Evolutionary conservation across 2,329 filamentous ascomycete species (phyloP).

Genomic region (Aspergillus alliaceus): DNA sequence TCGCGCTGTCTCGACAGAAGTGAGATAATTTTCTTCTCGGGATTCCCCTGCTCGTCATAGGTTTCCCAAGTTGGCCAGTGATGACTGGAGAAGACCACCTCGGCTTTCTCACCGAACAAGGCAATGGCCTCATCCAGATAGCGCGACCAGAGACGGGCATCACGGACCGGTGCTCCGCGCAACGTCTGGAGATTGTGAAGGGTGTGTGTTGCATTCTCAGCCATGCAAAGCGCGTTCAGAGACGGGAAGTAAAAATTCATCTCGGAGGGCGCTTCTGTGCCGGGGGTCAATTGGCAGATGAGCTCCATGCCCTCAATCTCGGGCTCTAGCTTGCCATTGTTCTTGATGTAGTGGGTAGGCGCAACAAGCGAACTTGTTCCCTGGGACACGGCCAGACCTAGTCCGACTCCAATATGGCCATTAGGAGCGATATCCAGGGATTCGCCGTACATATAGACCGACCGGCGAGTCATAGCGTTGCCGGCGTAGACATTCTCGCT

Average conservation of each 20-base stretch:
- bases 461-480: conserved; percentile 40
- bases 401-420: conserved; percentile 40
- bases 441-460: conserved; percentile 44
- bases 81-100: conserved; percentile 41
- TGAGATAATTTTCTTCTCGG: conserved; percentile 19
- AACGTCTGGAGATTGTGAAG: conserved; percentile 47
- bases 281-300: conserved; percentile 44
- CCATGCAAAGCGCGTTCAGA: conserved; percentile 37
- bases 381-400: conserved; percentile 32
- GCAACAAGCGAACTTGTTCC: conserved; percentile 36
- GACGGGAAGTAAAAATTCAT: conserved; percentile 45
- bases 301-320: conserved; percentile 39
- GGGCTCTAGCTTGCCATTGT: conserved; percentile 32
- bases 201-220: conserved; percentile 42
- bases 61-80: conserved; percentile 48
- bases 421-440: conserved; percentile 25
- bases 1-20: conserved; percentile 40
- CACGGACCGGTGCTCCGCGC: conserved; percentile 43
- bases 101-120: conserved; percentile 32
- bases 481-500: conserved; percentile 44
- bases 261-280: conserved; percentile 46
- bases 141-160: conserved; percentile 41
- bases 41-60: no score
- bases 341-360: conserved; percentile 33
- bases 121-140: conserved; percentile 42